phyloP scores from a whole-genome alignment of 2,329 filamentous ascomycete genomes.

The Boeremia lycopersici region DNA sequence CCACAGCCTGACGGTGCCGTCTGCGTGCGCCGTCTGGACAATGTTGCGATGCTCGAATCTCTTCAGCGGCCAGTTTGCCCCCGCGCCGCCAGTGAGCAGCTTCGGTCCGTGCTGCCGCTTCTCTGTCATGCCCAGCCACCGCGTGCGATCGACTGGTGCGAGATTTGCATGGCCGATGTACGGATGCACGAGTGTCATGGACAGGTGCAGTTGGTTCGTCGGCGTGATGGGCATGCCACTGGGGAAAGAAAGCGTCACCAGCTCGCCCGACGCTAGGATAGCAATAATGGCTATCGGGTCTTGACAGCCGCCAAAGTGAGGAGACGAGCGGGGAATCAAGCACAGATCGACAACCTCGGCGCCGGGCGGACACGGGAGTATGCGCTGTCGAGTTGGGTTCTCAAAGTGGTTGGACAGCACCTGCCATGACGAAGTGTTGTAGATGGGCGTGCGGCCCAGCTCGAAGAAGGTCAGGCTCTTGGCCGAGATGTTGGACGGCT shows the following conservation, averaged over 20 bases:
- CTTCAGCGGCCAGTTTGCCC: conserved; percentile 71
- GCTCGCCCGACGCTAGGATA: conserved; percentile 82
- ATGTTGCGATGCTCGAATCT: conserved; percentile 84
- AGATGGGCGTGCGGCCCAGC: conserved; percentile 84
- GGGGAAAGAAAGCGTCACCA: conserved; percentile 89
- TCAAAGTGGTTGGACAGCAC: conserved; percentile 77
- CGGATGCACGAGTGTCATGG: conserved; percentile 85
- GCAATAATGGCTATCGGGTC: conserved; percentile 87
- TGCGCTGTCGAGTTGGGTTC: conserved; percentile 71
- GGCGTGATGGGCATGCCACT: conserved; percentile 89
- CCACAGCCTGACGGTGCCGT: conserved; percentile 91
- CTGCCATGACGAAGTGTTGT: conserved; percentile 91
- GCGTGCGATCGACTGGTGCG: conserved; percentile 74
- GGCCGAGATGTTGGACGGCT: conserved; percentile 67
- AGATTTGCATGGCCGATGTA: conserved; percentile 78
- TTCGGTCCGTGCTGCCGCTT: conserved; percentile 77
- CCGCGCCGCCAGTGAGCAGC: conserved; percentile 79
- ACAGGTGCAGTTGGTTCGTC: conserved; percentile 90
- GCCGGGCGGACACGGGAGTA: conserved; percentile 76
- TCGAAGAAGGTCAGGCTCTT: conserved; percentile 90
- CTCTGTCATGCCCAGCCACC: conserved; percentile 92
- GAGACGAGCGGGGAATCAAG: conserved; percentile 79
- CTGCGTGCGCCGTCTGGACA: conserved; percentile 84
- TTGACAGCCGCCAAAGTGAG: conserved; percentile 85
- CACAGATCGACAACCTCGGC: conserved; percentile 81